Percentiles rank a stretch among this genome's conserved stretches.
phyloP scores from a whole-genome alignment of 371 early-diverging fungal species.

The Zopfochytrium polystomum region DNA sequence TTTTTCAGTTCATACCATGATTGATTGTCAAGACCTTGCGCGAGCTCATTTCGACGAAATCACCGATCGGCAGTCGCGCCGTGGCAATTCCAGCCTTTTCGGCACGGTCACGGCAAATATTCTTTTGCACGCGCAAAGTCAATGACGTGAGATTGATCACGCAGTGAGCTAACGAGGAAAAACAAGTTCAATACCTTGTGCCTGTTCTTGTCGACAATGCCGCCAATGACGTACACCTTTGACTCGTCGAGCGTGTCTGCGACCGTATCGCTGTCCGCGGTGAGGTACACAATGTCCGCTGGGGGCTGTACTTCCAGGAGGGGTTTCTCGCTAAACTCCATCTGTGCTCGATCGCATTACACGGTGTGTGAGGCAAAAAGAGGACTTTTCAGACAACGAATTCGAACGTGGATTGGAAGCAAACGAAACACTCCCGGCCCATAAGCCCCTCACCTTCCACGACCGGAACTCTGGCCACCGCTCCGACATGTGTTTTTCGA shows the following conservation, averaged over 20 bases:
- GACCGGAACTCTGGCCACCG: too few relatives aligned
- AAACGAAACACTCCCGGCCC: too few relatives aligned
- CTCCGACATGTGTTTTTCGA: too few relatives aligned
- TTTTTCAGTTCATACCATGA: constrained; percentile 55
- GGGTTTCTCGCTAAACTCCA: constrained; percentile 4
- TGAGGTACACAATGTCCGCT: constrained; percentile 69
- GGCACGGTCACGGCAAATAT: constrained; percentile 77
- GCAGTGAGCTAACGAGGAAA: background rate
- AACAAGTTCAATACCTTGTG: constrained; percentile 58
- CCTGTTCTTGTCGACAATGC: constrained; percentile 92
- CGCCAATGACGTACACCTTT: constrained; percentile 86
- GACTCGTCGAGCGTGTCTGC: constrained; percentile 63
- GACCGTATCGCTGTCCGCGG: constrained; percentile 81
- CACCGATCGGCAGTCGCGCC: constrained; percentile 82
- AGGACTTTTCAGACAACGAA: too few relatives aligned
- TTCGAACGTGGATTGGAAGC: too few relatives aligned
- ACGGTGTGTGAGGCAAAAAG: too few relatives aligned
- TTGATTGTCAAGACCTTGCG: constrained; percentile 89
- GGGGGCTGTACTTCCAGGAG: constrained; percentile 11
- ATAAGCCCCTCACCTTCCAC: too few relatives aligned
- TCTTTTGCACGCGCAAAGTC: constrained; percentile 43
- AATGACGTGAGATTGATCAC: constrained; percentile 7
- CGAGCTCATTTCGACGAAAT: constrained; percentile 71
- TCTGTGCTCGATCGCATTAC: too few relatives aligned
- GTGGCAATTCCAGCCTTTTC: constrained; percentile 67